These are phyloP conservation scores for Blakeslea trispora DNA, from an alignment of 371 early-diverging fungal species.

Conservation along the genomic window DNA sequence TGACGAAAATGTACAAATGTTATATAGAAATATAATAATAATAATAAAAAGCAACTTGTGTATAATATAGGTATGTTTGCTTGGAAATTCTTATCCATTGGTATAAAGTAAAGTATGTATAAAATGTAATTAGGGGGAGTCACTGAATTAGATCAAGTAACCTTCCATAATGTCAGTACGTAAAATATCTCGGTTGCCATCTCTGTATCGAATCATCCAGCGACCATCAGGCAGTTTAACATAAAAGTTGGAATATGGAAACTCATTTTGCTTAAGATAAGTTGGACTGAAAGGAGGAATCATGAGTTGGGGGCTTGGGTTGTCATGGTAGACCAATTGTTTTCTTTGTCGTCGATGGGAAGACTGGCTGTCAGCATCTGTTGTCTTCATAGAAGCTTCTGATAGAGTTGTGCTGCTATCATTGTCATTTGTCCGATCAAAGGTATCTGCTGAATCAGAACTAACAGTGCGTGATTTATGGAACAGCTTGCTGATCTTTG, in stretches of 20 bases:
- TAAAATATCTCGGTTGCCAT: slow-evolving; percentile 47
- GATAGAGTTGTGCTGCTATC: slow-evolving; percentile 24
- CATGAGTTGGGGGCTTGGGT: slow-evolving; percentile 13
- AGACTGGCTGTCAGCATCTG: slow-evolving; percentile 7
- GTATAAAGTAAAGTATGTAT: too few species aligned
- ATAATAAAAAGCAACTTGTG: too few species aligned
- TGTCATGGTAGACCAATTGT: slow-evolving; percentile 19
- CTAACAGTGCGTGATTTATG: background rate
- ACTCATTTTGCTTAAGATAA: slow-evolving; percentile 41
- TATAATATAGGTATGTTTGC: too few species aligned
- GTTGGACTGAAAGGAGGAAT: slow-evolving; percentile 55
- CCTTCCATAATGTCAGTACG: slow-evolving; percentile 50
- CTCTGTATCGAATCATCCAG: slow-evolving; percentile 50
- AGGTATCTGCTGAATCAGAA: slow-evolving; percentile 1
- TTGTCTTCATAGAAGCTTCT: slow-evolving; percentile 16
- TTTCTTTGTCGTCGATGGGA: slow-evolving; percentile 23
- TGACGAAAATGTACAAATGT: too few species aligned
- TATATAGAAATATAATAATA: too few species aligned
- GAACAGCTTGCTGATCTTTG: slow-evolving; percentile 18
- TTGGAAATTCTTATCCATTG: too few species aligned
- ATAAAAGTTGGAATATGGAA: slow-evolving; percentile 55
- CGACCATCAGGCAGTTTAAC: slow-evolving; percentile 47
- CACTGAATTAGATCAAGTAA: slow-evolving; percentile 26
- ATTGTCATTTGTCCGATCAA: slow-evolving; percentile 6
- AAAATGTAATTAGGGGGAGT: too few species aligned